These are phyloP conservation scores for Venturiaceae sp. DNA, from an alignment of 2,329 filamentous ascomycete species.

Conservation along the genomic window DNA sequence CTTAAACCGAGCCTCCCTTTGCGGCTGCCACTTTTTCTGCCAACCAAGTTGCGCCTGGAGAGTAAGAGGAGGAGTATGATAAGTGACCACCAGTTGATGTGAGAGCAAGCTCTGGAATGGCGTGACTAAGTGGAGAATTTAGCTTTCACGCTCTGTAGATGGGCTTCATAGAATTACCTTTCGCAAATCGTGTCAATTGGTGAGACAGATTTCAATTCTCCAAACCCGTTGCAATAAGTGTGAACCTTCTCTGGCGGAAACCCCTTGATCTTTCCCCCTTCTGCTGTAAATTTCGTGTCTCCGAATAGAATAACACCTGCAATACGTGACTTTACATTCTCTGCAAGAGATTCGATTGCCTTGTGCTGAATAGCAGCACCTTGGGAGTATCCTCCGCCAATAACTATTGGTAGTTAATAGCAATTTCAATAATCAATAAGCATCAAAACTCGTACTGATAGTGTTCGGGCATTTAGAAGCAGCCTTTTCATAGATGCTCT, in stretches of 20 bases:
- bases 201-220: neutral
- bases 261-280: constrained; percentile 21
- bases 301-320: neutral
- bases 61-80: neutral
- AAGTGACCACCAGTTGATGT: neutral
- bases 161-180: constrained; percentile 14
- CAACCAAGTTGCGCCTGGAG: neutral
- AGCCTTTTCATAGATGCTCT: neutral
- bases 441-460: neutral
- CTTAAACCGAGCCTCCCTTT: too few relatives aligned
- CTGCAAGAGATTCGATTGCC: neutral
- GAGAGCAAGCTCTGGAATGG: neutral
- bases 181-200: constrained; percentile 25
- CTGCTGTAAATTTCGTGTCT: constrained; percentile 22
- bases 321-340: neutral
- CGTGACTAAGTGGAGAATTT: neutral
- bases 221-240: constrained; percentile 21
- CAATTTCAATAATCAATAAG: neutral
- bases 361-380: constrained; percentile 2
- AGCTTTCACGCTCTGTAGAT: too few relatives aligned
- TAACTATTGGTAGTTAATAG: neutral
- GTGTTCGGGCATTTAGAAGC: neutral
- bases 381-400: neutral
- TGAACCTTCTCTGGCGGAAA: constrained; percentile 22
- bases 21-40: neutral